Conservation (phyloP, 306 rosid species). For the Mimosa bimucronata region DNA sequence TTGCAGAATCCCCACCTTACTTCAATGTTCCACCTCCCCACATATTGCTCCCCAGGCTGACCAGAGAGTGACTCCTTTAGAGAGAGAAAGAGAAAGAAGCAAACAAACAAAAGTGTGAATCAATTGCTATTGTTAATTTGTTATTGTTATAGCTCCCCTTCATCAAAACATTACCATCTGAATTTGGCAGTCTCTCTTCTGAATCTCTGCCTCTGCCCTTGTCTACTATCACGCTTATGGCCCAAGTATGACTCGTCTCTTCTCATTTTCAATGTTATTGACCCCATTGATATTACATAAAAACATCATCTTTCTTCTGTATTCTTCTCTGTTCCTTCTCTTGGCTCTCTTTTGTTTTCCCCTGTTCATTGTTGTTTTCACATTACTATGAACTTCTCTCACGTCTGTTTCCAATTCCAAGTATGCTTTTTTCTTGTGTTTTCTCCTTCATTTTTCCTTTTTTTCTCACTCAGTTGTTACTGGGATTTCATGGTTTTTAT, state of each 20-base stretch:
- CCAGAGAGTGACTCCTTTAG: not conserved
- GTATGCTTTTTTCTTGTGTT: not conserved
- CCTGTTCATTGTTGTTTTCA: constrained; percentile 5
- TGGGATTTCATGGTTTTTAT: not conserved
- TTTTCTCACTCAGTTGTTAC: not conserved
- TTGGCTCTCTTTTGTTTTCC: not conserved
- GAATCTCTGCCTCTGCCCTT: constrained; percentile 30
- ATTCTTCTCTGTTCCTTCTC: not conserved
- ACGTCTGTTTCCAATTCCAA: constrained; percentile 8
- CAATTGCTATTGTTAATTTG: constrained; percentile 7
- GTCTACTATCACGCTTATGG: constrained; percentile 49
- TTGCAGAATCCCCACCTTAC: constrained; percentile 54
- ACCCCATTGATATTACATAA: not conserved
- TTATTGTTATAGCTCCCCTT: not conserved
- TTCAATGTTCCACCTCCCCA: constrained; percentile 40
- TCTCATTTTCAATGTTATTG: not conserved
- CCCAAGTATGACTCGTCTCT: constrained; percentile 63
- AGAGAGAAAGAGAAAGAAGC: not conserved
- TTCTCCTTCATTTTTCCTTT: not conserved
- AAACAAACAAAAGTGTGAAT: constrained; percentile 7
- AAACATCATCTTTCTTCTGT: constrained; percentile 10
- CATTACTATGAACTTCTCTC: not conserved
- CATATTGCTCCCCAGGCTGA: constrained; percentile 8
- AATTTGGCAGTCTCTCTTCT: constrained; percentile 32
- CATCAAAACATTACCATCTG: constrained; percentile 8